Evolutionary conservation across 1,284 basidiomycete species (phyloP).

Genomic region (Erythrobasidium hasegawianum): DNA sequence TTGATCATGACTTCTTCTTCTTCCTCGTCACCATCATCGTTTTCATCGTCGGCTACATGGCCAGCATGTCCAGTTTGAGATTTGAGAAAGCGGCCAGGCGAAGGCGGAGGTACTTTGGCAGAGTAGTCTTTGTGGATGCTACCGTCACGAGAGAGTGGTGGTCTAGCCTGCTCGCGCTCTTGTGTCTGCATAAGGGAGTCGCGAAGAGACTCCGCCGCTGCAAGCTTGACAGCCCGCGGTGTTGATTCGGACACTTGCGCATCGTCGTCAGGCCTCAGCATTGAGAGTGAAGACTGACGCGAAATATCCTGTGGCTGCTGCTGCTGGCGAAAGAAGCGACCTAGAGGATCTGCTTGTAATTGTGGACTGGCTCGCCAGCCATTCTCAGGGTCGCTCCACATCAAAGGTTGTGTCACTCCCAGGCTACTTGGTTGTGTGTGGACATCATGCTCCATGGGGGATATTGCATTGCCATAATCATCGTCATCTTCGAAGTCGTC

Average conservation of each 20-base stretch:
- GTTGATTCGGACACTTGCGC: not conserved
- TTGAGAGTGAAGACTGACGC: not conserved
- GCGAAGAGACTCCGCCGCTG: no score
- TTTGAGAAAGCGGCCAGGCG: constrained; percentile 9
- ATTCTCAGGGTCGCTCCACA: constrained; percentile 23
- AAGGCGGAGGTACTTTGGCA: constrained; percentile 10
- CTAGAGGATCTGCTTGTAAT: constrained; percentile 20
- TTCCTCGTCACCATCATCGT: constrained; percentile 29
- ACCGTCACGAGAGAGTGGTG: constrained; percentile 20
- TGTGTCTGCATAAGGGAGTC: no score
- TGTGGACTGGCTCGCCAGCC: constrained; percentile 24
- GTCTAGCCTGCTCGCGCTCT: not conserved
- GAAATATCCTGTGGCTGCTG: not conserved
- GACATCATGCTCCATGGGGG: constrained; percentile 3
- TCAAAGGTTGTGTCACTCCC: constrained; percentile 7
- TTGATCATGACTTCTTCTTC: constrained; percentile 34
- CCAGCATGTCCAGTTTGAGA: constrained; percentile 4
- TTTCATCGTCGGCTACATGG: constrained; percentile 28
- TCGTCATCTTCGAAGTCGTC: constrained; percentile 25
- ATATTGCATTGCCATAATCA: constrained; percentile 11
- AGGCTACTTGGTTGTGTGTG: constrained; percentile 27
- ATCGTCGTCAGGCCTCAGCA: not conserved
- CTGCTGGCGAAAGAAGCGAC: constrained; percentile 22
- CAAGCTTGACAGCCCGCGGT: no score
- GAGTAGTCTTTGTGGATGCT: constrained; percentile 8